These are phyloP conservation scores for Aspergillus leporis DNA, from an alignment of 495 filamentous ascomycete species.

Conservation along the genomic window DNA sequence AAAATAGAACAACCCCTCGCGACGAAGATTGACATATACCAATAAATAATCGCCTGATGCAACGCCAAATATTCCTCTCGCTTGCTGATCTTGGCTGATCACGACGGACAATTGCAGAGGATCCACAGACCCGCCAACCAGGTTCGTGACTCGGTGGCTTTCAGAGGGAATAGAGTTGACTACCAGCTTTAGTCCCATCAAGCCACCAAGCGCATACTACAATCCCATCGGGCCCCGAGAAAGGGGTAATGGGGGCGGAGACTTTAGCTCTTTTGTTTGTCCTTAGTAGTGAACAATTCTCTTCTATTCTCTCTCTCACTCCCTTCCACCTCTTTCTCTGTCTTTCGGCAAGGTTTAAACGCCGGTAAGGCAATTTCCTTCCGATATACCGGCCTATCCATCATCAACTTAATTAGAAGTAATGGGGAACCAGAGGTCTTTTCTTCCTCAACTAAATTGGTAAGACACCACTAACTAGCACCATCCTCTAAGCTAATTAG, in stretches of 20 bases:
- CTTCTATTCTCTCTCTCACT: not conserved
- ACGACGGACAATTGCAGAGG: constrained; percentile 21
- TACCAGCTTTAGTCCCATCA: constrained; percentile 8
- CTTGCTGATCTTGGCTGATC: constrained; percentile 21
- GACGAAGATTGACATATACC: no score
- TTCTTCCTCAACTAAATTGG: constrained; percentile 1
- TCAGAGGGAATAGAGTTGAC: constrained; percentile 4
- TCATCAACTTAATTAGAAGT: not conserved
- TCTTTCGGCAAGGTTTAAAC: not conserved
- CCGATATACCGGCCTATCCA: not conserved
- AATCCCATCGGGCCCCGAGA: not conserved
- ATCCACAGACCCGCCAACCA: constrained; percentile 25
- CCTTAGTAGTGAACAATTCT: not conserved
- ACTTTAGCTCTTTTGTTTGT: not conserved
- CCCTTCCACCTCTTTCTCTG: not conserved
- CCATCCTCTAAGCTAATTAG: constrained; percentile 7
- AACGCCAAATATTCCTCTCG: not conserved
- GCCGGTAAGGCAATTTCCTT: not conserved
- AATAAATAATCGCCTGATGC: no score
- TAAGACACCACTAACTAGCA: constrained; percentile 8
- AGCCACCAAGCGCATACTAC: constrained; percentile 10
- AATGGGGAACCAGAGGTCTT: constrained; percentile 15
- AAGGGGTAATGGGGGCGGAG: not conserved
- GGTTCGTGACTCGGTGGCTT: constrained; percentile 18
- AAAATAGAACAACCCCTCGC: not conserved